Evolutionary conservation across 1,139 yeast genomes (phyloP).

Genomic region (Protomyces macrosporus): DNA sequence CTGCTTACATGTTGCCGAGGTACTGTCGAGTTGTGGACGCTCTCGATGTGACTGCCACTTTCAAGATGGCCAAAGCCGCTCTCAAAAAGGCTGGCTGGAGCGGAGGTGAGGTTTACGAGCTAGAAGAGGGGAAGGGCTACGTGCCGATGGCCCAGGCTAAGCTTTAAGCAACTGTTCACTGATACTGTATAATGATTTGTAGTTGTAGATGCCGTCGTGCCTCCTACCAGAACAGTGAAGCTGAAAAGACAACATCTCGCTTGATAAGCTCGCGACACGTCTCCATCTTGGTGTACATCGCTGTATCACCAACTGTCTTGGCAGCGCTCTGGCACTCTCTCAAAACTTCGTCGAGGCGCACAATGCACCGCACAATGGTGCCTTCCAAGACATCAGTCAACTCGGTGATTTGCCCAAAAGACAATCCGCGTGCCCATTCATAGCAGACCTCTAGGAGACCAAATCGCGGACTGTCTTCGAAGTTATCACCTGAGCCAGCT

Average conservation of each 20-base stretch:
- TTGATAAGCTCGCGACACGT: slow-evolving; percentile 92
- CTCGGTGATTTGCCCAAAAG: slow-evolving; percentile 84
- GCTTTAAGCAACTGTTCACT: background rate
- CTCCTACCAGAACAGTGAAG: slow-evolving; percentile 71
- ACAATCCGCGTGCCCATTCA: slow-evolving; percentile 95
- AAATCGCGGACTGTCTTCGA: slow-evolving; percentile 77
- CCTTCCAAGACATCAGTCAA: slow-evolving; percentile 92
- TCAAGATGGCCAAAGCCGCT: background rate
- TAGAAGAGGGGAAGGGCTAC: background rate
- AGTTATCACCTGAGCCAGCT: slow-evolving; percentile 30
- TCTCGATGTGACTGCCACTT: background rate
- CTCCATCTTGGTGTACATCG: slow-evolving; percentile 78
- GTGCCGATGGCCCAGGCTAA: background rate
- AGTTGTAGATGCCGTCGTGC: too few relatives aligned
- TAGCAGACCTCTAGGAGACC: slow-evolving; percentile 89
- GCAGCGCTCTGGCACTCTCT: slow-evolving; percentile 94
- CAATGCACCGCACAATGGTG: slow-evolving; percentile 92
- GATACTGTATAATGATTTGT: too few relatives aligned
- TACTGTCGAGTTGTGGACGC: background rate
- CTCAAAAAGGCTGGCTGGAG: background rate
- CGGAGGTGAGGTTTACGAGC: background rate
- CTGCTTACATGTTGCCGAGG: background rate
- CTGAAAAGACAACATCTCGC: slow-evolving; percentile 95
- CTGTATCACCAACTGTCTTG: slow-evolving; percentile 86
- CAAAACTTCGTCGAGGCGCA: slow-evolving; percentile 89